phyloP scores from a whole-genome alignment of 2,329 filamentous ascomycete species.

The Aspergillus carbonarius region DNA sequence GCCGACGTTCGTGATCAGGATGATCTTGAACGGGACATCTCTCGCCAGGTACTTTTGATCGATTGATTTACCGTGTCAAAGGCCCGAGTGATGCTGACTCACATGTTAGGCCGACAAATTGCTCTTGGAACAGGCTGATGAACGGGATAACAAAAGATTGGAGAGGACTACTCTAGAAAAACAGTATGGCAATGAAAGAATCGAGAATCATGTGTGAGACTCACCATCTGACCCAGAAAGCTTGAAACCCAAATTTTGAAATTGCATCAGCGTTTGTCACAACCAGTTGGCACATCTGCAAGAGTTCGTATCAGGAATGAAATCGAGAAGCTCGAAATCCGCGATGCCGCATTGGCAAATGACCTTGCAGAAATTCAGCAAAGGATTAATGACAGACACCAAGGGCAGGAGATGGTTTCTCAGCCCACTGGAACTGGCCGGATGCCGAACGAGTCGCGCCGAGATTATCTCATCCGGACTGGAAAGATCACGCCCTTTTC shows the following conservation, averaged over 20 bases:
- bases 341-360: constrained; percentile 63
- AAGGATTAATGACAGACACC: constrained; percentile 74
- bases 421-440: constrained; percentile 50
- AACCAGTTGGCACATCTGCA: constrained; percentile 54
- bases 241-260: constrained; percentile 65
- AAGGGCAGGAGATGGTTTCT: constrained; percentile 51
- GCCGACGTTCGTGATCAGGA: constrained; percentile 78
- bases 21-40: constrained; percentile 86
- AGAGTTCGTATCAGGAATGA: constrained; percentile 52
- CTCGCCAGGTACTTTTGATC: constrained; percentile 48
- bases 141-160: constrained; percentile 62
- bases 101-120: constrained; percentile 54
- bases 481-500: constrained; percentile 98
- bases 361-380: constrained; percentile 79
- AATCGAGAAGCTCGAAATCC: constrained; percentile 63
- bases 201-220: background rate
- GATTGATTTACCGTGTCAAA: background rate
- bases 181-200: constrained; percentile 31
- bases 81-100: background rate
- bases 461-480: constrained; percentile 89
- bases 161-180: constrained; percentile 56
- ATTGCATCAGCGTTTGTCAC: constrained; percentile 56
- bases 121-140: constrained; percentile 61
- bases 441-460: constrained; percentile 75
- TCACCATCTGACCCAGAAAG: constrained; percentile 43